Evolutionary conservation across 2,329 filamentous ascomycete genomes (phyloP).

Genomic region (Bisporella sp.): DNA sequence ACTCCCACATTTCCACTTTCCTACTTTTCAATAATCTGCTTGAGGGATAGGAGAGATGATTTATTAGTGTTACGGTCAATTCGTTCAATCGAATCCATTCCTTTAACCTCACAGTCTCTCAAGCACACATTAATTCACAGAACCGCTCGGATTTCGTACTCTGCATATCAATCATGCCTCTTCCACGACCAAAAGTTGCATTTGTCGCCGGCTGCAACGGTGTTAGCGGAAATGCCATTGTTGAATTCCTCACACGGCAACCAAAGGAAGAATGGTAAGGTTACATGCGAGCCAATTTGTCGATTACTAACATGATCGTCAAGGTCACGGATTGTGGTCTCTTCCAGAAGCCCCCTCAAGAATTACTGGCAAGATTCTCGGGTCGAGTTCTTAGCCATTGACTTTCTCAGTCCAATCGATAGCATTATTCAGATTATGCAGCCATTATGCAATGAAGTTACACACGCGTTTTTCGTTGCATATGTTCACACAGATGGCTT

Average conservation of each 20-base stretch:
- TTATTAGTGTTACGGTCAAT: too few species aligned
- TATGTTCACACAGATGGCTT: conserved; percentile 29
- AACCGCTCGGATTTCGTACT: too few species aligned
- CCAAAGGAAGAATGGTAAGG: conserved; percentile 19
- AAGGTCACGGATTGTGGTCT: conserved; percentile 21
- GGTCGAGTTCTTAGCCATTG: conserved; percentile 26
- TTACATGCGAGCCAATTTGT: too few species aligned
- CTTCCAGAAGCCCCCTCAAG: conserved; percentile 21
- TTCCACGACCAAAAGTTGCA: conserved; percentile 19
- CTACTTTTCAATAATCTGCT: too few species aligned
- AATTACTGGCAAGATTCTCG: conserved; percentile 22
- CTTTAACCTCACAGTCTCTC: too few species aligned
- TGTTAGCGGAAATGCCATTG: conserved; percentile 28
- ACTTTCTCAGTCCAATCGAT: conserved; percentile 21
- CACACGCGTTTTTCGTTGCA: conserved; percentile 29
- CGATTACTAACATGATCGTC: too few species aligned
- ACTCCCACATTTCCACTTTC: too few species aligned
- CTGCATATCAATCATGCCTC: too few species aligned
- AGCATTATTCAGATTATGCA: conserved; percentile 14
- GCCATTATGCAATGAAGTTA: conserved; percentile 21
- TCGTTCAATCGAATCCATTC: too few species aligned
- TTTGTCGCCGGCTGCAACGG: conserved; percentile 30
- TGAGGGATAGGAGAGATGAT: too few species aligned
- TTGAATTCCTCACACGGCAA: conserved; percentile 27
- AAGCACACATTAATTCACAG: too few species aligned